Base-by-base conservation (phyloP, 2,329 filamentous ascomycete genomes). In the Stenocarpella maydis region DNA sequence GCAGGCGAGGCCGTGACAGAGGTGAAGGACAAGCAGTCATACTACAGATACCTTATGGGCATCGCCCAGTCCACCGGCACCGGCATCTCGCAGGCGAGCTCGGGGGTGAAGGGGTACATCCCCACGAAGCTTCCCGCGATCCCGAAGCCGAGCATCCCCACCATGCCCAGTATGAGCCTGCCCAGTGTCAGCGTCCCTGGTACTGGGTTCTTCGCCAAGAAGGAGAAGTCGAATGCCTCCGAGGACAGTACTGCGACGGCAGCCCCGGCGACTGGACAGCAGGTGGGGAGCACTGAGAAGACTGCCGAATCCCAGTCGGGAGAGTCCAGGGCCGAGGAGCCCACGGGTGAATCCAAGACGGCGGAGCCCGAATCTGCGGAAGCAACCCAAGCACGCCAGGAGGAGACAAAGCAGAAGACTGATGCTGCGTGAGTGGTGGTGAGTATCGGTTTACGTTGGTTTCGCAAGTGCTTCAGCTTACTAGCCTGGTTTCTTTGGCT, bases 21-120 rank as follows among this genome's bases (percentile, higher is more conserved):
- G 41, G 76, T 76, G 9, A 79, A 76, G 28, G 78, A 81, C 21
- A 77, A 77, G 3, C 77, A 79, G 54, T 81, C 79, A 0, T 87
- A 87, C 73, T 78, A 86, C 73, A 80, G 82, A 31, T 82, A 87
- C 65, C 80, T 87, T 2, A 84, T 87, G 74, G 76, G 76, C 1
- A 78, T 87, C 4, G 84, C 85, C 0, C 82, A 86, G 70, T 81
- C 85, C 47, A 78, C 82, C 0, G 82, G 83, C 3, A 81, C 80
- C 0, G 81, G 71, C 1, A 69, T 72, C 1, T 80, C 83, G 52
- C 80, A 83, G 31, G 81, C 85, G 0, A 82, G 85, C 3, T 82
- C 82, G 0, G 83, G 78, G 1, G 78, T 85, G 4, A 82, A 79
- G 65, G 82, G 82, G 0, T 86, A 82, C 74, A 78, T 84, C 53